Conservation (phyloP, 2,329 filamentous ascomycete species). For the Monilinia polystroma region DNA sequence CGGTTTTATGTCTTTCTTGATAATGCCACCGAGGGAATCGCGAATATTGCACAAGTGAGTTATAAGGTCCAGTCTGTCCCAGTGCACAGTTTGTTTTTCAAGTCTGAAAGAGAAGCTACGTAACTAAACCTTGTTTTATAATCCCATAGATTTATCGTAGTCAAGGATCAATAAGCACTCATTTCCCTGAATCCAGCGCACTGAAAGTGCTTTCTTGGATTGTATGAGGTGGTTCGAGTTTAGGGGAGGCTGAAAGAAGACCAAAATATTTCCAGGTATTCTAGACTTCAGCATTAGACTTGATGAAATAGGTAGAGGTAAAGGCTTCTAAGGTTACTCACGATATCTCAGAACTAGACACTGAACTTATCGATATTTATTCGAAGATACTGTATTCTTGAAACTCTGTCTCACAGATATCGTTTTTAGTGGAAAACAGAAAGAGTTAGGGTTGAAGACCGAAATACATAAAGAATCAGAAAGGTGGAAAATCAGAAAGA, state of each 20-base stretch:
- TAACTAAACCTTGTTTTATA: neutral
- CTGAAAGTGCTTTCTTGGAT: neutral
- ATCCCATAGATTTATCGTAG: neutral
- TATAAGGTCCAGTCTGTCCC: neutral
- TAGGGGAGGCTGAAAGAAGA: neutral
- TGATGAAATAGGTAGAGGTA: neutral
- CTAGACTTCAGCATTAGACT: neutral
- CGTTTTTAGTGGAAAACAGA: neutral
- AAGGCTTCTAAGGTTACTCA: neutral
- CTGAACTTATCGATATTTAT: no score
- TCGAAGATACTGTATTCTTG: neutral
- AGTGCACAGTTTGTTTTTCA: neutral
- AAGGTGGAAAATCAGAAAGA: neutral
- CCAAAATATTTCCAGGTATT: neutral
- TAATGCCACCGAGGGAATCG: neutral
- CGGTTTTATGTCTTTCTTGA: no score
- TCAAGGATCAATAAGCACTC: neutral
- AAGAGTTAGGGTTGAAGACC: neutral
- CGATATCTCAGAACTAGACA: neutral
- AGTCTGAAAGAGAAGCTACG: neutral
- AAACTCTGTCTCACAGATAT: neutral
- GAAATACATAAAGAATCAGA: neutral
- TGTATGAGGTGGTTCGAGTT: neutral
- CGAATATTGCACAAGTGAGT: neutral
- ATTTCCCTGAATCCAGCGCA: neutral